Evolutionary conservation across 1,284 basidiomycete species (phyloP), one percentile per base, ranked within the genome.

Genomic region (Agaricales sp.): DNA sequence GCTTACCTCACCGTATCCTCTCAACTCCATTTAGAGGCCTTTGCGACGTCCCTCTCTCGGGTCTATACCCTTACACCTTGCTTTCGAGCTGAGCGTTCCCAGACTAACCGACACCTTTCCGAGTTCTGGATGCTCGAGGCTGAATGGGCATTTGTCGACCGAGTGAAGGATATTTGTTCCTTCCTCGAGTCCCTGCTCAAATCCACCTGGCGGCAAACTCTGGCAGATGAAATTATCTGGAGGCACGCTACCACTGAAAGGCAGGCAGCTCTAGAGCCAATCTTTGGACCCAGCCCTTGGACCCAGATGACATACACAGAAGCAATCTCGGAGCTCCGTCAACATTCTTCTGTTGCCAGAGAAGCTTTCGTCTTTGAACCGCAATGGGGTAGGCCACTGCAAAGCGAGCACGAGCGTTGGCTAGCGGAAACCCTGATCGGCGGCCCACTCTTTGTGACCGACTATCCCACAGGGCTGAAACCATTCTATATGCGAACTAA

Each of bases 71-170:
- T 97, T 19, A 85, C 87, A 0, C 94, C 95, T 0, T 84, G 84
- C 51, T 99, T 99, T 67, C 84, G 95, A 18, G 95, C 95, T 16
- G 95, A 99, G 60, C 80, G 81, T 4, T 88, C 83, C 2, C 77
- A 86, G 57, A 98, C 95, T 1, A 81, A 80, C 46, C 76, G 95
- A n/a, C 95, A 99, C 64, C 76, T 99, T 4, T 81, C 91, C 45
- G 96, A 99, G 63, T 99, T 99, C 65, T 96, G 92, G 89, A 99
- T 99, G 95, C 77, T 96, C 50, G 95, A 99, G 67, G 92, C 88
- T 0, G 95, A 96, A 62, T 81, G 89, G 70, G 80, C 80, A 0
- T 88, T 88, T 60, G 67, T 63, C 23, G 58, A 61, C 23, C 57
- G 60, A 13, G 66, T 84, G 3, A 62, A 65, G 1, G 77, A 78